Evolutionary conservation across 768 basidiomycete species (phyloP).

Genomic region (Cytidiella melzeri): DNA sequence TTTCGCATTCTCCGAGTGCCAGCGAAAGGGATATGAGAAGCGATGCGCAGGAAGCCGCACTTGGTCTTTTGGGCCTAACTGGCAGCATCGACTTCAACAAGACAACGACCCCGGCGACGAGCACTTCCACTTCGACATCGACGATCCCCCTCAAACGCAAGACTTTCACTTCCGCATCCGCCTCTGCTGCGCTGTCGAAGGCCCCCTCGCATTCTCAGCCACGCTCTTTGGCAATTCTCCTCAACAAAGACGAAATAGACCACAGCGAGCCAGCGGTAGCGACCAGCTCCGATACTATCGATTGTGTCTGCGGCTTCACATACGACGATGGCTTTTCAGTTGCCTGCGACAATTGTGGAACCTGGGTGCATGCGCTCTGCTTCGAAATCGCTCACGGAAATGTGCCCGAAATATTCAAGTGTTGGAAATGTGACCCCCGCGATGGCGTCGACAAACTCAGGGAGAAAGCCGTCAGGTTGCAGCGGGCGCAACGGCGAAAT

Average conservation of each 20-base stretch:
- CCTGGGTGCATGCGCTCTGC: slow-evolving; percentile 84
- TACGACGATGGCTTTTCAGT: slow-evolving; percentile 84
- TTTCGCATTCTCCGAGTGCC: too few relatives aligned
- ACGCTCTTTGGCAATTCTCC: slow-evolving; percentile 4
- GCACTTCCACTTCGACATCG: slow-evolving; percentile 20
- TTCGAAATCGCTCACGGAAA: slow-evolving; percentile 52
- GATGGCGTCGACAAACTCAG: slow-evolving; percentile 6
- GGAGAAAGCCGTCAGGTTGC: slow-evolving; percentile 40
- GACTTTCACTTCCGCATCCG: slow-evolving; percentile 7
- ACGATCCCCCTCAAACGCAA: slow-evolving; percentile 37
- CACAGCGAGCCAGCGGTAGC: background rate
- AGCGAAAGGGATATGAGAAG: slow-evolving; percentile 32
- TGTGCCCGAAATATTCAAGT: slow-evolving; percentile 73
- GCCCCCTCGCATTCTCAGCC: slow-evolving; percentile 2
- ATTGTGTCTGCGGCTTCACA: slow-evolving; percentile 69
- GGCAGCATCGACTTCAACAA: slow-evolving; percentile 26
- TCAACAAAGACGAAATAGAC: slow-evolving; percentile 14
- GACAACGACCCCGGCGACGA: slow-evolving; percentile 21
- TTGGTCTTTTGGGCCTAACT: slow-evolving; percentile 49
- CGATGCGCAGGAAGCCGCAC: slow-evolving; percentile 56
- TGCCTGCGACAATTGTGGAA: slow-evolving; percentile 74
- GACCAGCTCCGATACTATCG: slow-evolving; percentile 41
- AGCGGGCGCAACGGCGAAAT: slow-evolving; percentile 34
- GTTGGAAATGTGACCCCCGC: slow-evolving; percentile 60
- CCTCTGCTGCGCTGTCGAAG: slow-evolving; percentile 5